phyloP scores from a whole-genome alignment of 148 eudicot genomes.

The Salicornia ramosissima region DNA sequence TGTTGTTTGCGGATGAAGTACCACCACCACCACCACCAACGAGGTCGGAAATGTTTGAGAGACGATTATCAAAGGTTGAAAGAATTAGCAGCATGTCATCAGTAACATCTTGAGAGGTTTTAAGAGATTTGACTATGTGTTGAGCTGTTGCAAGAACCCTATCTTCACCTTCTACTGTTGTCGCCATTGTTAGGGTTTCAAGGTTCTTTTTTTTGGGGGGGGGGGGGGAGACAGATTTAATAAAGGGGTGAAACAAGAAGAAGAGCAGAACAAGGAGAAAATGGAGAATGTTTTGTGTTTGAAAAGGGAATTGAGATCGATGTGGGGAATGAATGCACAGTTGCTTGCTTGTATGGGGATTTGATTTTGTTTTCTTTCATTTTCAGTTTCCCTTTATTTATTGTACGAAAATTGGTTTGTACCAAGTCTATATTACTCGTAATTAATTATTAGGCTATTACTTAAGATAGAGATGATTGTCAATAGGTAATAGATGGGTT shows the following conservation, averaged over 20 bases:
- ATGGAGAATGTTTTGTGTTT: too few relatives aligned
- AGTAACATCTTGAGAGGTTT: slow-evolving; percentile 53
- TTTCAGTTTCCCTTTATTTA: too few relatives aligned
- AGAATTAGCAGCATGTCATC: slow-evolving; percentile 83
- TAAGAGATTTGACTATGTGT: slow-evolving; percentile 64
- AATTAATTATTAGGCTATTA: too few relatives aligned
- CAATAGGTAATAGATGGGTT: too few relatives aligned
- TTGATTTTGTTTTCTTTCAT: too few relatives aligned
- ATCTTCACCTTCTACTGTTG: slow-evolving; percentile 66
- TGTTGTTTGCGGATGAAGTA: neutral
- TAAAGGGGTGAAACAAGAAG: too few relatives aligned
- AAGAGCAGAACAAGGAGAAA: too few relatives aligned
- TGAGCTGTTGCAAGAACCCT: slow-evolving; percentile 87
- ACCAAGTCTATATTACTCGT: too few relatives aligned
- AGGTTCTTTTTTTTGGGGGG: neutral
- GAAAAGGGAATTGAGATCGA: neutral
- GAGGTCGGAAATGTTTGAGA: slow-evolving; percentile 52
- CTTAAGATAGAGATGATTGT: too few relatives aligned
- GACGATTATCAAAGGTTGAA: slow-evolving; percentile 74
- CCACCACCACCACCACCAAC: too few relatives aligned
- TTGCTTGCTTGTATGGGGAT: neutral
- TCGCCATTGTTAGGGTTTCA: slow-evolving; percentile 24
- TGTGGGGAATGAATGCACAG: neutral
- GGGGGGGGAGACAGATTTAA: too few relatives aligned
- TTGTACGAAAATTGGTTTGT: too few relatives aligned